Conservation (phyloP, 768 basidiomycete species). For the Amanita thiersii region DNA sequence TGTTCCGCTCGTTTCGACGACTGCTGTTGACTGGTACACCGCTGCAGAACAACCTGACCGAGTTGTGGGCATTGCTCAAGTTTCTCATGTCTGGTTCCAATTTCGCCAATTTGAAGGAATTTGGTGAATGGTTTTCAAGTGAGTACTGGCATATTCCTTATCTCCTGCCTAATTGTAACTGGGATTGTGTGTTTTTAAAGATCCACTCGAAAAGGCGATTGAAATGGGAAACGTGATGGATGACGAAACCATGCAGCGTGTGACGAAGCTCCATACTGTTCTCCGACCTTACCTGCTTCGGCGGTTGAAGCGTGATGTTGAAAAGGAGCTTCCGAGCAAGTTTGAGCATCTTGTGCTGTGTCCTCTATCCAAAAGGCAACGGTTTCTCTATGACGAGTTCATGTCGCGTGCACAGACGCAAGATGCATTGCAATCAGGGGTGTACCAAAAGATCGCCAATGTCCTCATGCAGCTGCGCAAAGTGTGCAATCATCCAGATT, state of each 20-base stretch:
- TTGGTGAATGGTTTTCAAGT: slow-evolving; percentile 97
- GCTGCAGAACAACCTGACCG: slow-evolving; percentile 91
- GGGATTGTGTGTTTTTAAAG: slow-evolving; percentile 27
- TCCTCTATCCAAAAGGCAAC: slow-evolving; percentile 82
- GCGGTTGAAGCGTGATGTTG: slow-evolving; percentile 96
- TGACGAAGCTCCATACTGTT: slow-evolving; percentile 86
- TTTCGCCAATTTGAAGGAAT: slow-evolving; percentile 90
- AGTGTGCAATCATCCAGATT: slow-evolving; percentile 90
- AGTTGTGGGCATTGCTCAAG: slow-evolving; percentile 91
- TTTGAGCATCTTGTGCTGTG: slow-evolving; percentile 88
- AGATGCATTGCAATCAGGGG: slow-evolving; percentile 74
- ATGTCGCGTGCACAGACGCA: slow-evolving; percentile 84
- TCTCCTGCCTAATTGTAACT: neutral
- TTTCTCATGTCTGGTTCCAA: slow-evolving; percentile 87
- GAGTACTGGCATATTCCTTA: slow-evolving; percentile 21
- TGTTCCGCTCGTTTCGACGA: slow-evolving; percentile 81
- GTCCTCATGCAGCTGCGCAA: slow-evolving; percentile 98
- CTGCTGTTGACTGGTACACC: slow-evolving; percentile 94
- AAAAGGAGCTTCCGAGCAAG: slow-evolving; percentile 91
- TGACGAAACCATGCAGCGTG: slow-evolving; percentile 77
- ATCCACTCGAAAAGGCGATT: slow-evolving; percentile 90
- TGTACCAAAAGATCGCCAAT: slow-evolving; percentile 87
- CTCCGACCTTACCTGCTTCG: slow-evolving; percentile 94
- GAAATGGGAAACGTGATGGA: slow-evolving; percentile 73
- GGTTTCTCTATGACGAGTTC: slow-evolving; percentile 95